Conservation (phyloP, 257 asterid species). For the Ballota nigra region DNA sequence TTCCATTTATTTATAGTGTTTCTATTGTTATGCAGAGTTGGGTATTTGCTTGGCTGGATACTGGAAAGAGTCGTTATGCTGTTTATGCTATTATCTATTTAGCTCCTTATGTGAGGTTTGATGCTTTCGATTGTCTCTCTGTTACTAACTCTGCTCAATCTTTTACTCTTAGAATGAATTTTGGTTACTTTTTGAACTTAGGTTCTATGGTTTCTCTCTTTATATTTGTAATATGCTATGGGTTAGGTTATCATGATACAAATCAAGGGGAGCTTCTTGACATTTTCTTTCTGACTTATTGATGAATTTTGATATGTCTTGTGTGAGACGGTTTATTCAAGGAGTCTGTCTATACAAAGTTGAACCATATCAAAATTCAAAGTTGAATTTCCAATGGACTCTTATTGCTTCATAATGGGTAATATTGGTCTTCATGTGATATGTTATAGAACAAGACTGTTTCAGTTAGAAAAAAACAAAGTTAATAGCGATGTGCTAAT, state of each 20-base stretch:
- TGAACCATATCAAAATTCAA: not conserved
- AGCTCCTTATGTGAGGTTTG: slow-evolving; percentile 92
- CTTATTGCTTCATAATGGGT: too few relatives aligned
- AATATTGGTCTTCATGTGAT: too few relatives aligned
- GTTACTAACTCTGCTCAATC: not conserved
- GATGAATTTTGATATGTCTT: not conserved
- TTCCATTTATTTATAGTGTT: not conserved
- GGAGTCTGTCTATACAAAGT: not conserved
- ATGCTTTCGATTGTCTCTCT: not conserved
- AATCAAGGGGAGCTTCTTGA: not conserved
- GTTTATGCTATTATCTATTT: slow-evolving; percentile 86
- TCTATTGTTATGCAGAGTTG: slow-evolving; percentile 55
- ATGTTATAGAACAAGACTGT: too few relatives aligned
- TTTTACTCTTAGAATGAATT: not conserved
- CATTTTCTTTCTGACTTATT: not conserved
- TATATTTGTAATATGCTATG: too few relatives aligned
- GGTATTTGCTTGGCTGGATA: slow-evolving; percentile 99
- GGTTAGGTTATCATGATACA: not conserved
- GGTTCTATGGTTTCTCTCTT: not conserved
- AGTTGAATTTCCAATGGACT: too few relatives aligned
- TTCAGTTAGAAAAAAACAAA: too few relatives aligned
- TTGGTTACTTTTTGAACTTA: too few relatives aligned
- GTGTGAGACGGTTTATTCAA: not conserved
- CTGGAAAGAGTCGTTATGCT: slow-evolving; percentile 74
- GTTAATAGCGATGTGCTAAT: too few relatives aligned